Percentiles rank a stretch among this genome's conserved stretches.
Conservation (phyloP, 805 yeast species). For the Candida vaughaniae region DNA sequence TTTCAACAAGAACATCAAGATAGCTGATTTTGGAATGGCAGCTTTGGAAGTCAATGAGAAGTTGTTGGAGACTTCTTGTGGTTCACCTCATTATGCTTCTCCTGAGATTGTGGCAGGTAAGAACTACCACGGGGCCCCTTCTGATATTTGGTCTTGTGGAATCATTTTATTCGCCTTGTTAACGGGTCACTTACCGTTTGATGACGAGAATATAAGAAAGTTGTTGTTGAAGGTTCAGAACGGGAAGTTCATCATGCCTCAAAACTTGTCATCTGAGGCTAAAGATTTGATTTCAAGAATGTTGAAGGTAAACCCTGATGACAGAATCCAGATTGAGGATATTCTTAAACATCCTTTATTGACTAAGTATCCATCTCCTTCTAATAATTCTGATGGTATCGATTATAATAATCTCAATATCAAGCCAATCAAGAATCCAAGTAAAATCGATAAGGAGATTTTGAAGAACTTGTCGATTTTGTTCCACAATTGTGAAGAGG, state of each 20-base stretch:
- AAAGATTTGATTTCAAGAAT: constrained; percentile 78
- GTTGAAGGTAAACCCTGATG: constrained; percentile 77
- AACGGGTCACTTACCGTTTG: constrained; percentile 95
- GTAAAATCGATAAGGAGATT: constrained; percentile 71
- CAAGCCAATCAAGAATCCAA: constrained; percentile 34
- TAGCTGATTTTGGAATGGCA: constrained; percentile 99
- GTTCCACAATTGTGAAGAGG: constrained; percentile 73
- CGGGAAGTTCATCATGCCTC: constrained; percentile 84
- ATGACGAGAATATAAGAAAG: constrained; percentile 90
- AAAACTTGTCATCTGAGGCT: constrained; percentile 77
- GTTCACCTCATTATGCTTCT: constrained; percentile 97
- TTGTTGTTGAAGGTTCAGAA: constrained; percentile 86
- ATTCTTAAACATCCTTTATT: constrained; percentile 81
- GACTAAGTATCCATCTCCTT: constrained; percentile 58
- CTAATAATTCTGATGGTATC: constrained; percentile 11
- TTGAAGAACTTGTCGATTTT: constrained; percentile 72
- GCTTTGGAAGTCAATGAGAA: constrained; percentile 84
- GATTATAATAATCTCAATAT: constrained; percentile 22
- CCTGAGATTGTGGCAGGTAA: constrained; percentile 97
- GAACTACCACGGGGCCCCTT: constrained; percentile 93
- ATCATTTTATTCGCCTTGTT: constrained; percentile 88
- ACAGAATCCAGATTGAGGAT: constrained; percentile 75
- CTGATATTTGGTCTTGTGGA: constrained; percentile 98
- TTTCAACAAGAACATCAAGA: constrained; percentile 82
- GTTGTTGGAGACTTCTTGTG: constrained; percentile 90